Percentiles rank a stretch among this genome's conserved stretches.
These are phyloP conservation scores for Centaurea solstitialis DNA, from an alignment of 129 eudicot species.

Conservation along the genomic window DNA sequence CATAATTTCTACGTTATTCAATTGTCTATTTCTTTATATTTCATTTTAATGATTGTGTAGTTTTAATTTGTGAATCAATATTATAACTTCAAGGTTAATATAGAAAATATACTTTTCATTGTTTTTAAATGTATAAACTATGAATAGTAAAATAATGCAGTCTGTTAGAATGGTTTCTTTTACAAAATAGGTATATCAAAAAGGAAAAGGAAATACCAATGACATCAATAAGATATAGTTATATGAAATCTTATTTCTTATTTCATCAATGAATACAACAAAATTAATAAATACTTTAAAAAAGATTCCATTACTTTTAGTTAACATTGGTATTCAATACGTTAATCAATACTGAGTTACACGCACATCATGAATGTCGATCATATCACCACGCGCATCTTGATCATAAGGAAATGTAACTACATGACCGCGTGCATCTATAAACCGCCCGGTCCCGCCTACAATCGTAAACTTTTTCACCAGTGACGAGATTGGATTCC, in stretches of 20 bases:
- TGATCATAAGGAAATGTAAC: too few species aligned
- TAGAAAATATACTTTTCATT: too few species aligned
- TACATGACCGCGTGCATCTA: too few species aligned
- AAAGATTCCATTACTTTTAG: neutral
- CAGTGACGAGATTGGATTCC: too few species aligned
- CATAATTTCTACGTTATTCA: neutral
- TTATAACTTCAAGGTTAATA: neutral
- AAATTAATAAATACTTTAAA: neutral
- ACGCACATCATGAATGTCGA: too few species aligned
- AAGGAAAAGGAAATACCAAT: neutral
- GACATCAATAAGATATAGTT: neutral
- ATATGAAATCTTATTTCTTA: neutral
- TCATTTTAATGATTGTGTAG: too few species aligned
- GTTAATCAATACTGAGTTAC: neutral
- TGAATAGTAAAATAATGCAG: neutral
- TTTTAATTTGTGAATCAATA: too few species aligned
- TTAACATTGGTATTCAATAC: neutral
- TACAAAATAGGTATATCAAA: neutral
- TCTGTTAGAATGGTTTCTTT: too few species aligned
- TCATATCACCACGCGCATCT: too few species aligned
- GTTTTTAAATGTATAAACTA: neutral
- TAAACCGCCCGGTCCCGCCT: too few species aligned
- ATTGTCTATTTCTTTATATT: neutral
- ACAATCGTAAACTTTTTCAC: too few species aligned
- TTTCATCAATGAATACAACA: neutral